Base-by-base conservation (phyloP, 1,284 basidiomycete genomes). In the Pseudozyma flocculosa region DNA sequence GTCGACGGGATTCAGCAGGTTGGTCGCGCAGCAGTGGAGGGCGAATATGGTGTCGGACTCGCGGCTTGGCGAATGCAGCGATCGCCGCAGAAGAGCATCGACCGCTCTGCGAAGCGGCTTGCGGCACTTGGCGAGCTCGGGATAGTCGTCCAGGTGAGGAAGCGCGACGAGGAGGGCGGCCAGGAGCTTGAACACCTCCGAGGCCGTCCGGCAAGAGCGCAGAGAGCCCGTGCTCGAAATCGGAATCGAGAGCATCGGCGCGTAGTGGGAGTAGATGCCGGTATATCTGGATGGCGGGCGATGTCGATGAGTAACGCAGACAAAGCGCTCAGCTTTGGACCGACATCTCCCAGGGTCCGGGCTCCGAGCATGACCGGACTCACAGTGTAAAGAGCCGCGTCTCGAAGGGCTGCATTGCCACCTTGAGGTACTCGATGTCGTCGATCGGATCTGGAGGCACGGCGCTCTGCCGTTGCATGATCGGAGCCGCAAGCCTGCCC, bases 1-100 rank as follows among this genome's bases (percentile, higher is more conserved):
- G 17, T 64, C 61, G 15, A 59, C 50, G 5, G 61, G 61, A 22
- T 54, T 29, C 10, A 64, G 61, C 36, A 64, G 29, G 21, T 59
- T 50, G 21, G 56, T 47, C 17, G 61, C 61, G 21, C 61, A 64
- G 23, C 40, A 50, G 45, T 64, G 53, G 23, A 64, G 26, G 1
- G 61, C 61, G 34, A 59, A 54, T 34, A 64, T 64, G 56, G 54
- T 59, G 44, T 59, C 50, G 18, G 55, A 46, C 37, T 64, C 61
- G 41, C 34, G 59, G 22, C 42, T 18, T 2, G 56, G 39, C 14
- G 19, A 48, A 30, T 56, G 61, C 18, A 64, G 45, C 13, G 56
- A 49, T 9, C 61, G 52, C 4, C 61, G 61, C 15, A 64, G 22
- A 17, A 55, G 30, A 4, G 48, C 49, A 30, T 64, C 53, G 17